These are phyloP conservation scores for Leptomonas seymouri DNA, from an alignment of 208 protist species.

Conservation along the genomic window DNA sequence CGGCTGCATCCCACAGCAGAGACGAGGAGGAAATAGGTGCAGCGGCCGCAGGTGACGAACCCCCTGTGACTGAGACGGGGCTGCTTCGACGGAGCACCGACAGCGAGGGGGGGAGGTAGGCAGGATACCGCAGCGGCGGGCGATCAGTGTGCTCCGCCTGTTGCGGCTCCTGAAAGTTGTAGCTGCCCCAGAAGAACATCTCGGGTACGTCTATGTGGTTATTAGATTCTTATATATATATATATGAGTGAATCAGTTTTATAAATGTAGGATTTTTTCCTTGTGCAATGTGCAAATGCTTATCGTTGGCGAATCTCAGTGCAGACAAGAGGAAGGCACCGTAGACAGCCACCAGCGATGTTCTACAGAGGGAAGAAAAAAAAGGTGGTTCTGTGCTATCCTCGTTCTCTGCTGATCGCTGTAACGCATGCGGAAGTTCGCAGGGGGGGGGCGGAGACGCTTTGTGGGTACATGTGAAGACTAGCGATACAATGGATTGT, in stretches of 20 bases:
- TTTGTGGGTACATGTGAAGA: too few species aligned
- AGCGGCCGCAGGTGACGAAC: not conserved
- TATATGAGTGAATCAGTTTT: too few species aligned
- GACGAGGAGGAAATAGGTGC: constrained; percentile 9
- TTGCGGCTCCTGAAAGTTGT: constrained; percentile 74
- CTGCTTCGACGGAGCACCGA: constrained; percentile 22
- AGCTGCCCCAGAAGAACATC: constrained; percentile 91
- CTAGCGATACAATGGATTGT: too few species aligned
- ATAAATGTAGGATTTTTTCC: not conserved
- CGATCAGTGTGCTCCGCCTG: constrained; percentile 44
- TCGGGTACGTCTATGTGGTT: not conserved
- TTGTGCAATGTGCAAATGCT: not conserved
- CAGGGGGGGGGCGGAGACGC: too few species aligned
- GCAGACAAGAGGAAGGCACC: too few species aligned
- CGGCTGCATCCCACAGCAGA: constrained; percentile 11
- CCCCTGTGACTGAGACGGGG: too few species aligned
- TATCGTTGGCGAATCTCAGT: too few species aligned
- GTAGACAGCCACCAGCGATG: too few species aligned
- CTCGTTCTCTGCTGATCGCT: too few species aligned
- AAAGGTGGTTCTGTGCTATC: not conserved
- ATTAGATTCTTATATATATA: too few species aligned
- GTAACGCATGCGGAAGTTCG: too few species aligned
- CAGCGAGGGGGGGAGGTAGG: constrained; percentile 66
- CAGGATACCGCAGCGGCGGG: constrained; percentile 63
- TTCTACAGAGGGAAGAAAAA: constrained; percentile 9